A percentile compares a stretch with the other conserved stretches of the same genome.
phyloP scores from a whole-genome alignment of 2,329 filamentous ascomycete genomes.

The Trichophyton equinum region DNA sequence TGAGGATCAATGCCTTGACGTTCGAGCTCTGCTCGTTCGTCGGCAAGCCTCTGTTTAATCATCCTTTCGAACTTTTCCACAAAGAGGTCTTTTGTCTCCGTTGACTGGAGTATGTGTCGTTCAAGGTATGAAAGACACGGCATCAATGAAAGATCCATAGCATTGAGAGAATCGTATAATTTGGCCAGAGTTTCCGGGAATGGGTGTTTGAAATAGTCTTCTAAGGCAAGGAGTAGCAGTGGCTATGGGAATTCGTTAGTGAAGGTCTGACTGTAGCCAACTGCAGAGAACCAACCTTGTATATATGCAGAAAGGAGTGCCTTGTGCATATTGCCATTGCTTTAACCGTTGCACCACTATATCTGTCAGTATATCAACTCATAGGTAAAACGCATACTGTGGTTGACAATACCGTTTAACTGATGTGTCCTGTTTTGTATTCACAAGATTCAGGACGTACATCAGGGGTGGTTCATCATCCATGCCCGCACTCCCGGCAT shows the following conservation, averaged over 20 bases:
- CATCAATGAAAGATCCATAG: conserved; percentile 92
- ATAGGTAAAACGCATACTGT: not conserved
- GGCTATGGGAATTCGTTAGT: conserved; percentile 44
- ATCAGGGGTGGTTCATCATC: conserved; percentile 82
- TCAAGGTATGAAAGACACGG: conserved; percentile 74
- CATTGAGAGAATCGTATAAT: conserved; percentile 85
- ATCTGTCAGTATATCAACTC: conserved; percentile 11
- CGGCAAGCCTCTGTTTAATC: conserved; percentile 66
- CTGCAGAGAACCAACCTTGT: conserved; percentile 53
- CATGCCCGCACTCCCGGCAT: conserved; percentile 51
- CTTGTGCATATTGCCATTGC: conserved; percentile 98
- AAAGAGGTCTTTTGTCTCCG: conserved; percentile 90
- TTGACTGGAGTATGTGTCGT: conserved; percentile 72
- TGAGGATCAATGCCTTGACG: conserved; percentile 30
- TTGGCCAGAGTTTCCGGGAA: conserved; percentile 75
- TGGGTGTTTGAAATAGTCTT: conserved; percentile 93
- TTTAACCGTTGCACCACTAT: conserved; percentile 82
- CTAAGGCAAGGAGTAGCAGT: conserved; percentile 73
- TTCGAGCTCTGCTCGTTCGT: conserved; percentile 39
- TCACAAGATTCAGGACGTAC: conserved; percentile 93
- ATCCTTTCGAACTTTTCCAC: conserved; percentile 95
- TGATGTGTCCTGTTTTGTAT: conserved; percentile 91
- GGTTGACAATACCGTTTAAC: conserved; percentile 51
- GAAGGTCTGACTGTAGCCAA: not conserved
- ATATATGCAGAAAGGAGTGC: conserved; percentile 95